phyloP scores from a whole-genome alignment of 2,329 filamentous ascomycete species.

The Sporothrix globosa region DNA sequence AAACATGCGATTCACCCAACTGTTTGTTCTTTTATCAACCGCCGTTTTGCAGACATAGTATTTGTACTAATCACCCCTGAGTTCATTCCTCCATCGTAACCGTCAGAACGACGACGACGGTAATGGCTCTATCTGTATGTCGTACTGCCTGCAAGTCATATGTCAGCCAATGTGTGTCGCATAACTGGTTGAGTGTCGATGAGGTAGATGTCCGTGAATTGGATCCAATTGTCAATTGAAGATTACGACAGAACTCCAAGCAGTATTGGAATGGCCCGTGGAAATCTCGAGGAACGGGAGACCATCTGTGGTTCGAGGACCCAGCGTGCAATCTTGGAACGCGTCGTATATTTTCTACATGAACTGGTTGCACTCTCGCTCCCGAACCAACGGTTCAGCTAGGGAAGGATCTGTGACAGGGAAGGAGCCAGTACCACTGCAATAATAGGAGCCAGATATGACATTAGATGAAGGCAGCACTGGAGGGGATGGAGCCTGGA shows the following conservation, averaged over 20 bases:
- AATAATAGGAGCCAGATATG: neutral
- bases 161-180: neutral
- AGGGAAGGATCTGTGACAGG: neutral
- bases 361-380: slow-evolving; percentile 25
- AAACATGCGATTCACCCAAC: neutral
- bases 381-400: slow-evolving; percentile 14
- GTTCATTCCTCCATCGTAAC: neutral
- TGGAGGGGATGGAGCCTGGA: neutral
- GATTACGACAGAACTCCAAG: neutral
- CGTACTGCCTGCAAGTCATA: neutral
- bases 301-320: slow-evolving; percentile 1
- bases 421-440: neutral
- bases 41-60: neutral
- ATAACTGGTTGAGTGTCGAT: neutral
- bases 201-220: neutral
- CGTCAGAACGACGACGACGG: neutral
- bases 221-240: neutral
- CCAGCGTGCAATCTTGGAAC: neutral
- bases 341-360: slow-evolving; percentile 5
- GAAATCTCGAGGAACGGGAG: neutral
- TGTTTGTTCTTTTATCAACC: neutral
- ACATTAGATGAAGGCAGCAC: neutral
- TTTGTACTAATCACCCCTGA: neutral
- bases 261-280: neutral
- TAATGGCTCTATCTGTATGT: neutral